phyloP scores from a whole-genome alignment of 2,329 filamentous ascomycete species.

The Neofusicoccum ribis region DNA sequence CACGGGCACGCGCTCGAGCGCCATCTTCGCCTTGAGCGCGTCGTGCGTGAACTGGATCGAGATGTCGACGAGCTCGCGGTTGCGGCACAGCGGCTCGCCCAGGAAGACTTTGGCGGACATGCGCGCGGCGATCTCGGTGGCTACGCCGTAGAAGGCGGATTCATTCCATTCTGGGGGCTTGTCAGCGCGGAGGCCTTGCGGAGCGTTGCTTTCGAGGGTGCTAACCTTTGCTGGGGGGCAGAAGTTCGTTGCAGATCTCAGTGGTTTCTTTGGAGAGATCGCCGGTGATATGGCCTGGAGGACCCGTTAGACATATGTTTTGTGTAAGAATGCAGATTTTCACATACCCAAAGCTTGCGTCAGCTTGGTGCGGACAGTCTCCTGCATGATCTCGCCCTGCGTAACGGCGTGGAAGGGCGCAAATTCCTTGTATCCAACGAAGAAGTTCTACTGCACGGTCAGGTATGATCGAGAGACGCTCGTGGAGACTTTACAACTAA shows the following conservation, averaged over 20 bases:
- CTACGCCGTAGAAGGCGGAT: slow-evolving; percentile 24
- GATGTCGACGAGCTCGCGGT: slow-evolving; percentile 41
- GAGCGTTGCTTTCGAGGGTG: background rate
- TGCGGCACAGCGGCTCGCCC: slow-evolving; percentile 38
- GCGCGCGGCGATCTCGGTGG: slow-evolving; percentile 40
- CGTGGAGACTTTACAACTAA: background rate
- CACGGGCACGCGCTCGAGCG: slow-evolving; percentile 37
- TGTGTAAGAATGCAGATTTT: background rate
- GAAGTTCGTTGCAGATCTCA: background rate
- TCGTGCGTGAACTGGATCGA: slow-evolving; percentile 38
- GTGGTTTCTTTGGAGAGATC: background rate
- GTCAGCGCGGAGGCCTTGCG: background rate
- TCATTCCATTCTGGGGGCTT: slow-evolving; percentile 20
- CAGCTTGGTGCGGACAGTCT: slow-evolving; percentile 2
- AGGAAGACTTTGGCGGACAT: slow-evolving; percentile 44
- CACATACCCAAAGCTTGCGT: background rate
- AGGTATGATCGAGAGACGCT: background rate
- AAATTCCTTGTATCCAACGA: background rate
- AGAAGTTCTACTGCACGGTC: background rate
- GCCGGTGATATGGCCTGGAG: background rate
- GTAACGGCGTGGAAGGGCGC: slow-evolving; percentile 1
- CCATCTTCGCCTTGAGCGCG: slow-evolving; percentile 33
- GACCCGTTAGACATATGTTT: background rate
- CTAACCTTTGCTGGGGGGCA: background rate
- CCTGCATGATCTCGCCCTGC: slow-evolving; percentile 3